Base-by-base conservation (phyloP, 768 basidiomycete species). In the Termitomyces sp. region DNA sequence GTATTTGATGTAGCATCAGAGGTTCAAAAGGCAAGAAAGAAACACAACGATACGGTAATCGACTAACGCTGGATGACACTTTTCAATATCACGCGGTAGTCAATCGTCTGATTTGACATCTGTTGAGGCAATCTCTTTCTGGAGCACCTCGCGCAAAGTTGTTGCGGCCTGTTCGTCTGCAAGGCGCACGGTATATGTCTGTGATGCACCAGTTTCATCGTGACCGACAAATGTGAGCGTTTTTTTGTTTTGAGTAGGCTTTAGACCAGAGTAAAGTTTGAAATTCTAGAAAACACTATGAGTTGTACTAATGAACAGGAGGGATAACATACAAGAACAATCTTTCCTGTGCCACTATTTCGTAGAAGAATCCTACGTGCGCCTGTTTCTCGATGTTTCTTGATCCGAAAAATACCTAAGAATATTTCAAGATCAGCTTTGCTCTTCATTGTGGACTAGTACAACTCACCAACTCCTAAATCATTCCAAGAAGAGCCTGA, bases 311-410 rank as follows among this genome's bases (percentile, higher is more conserved):
- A 43, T 24, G 61, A 46, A 26, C 36, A 52, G 41, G 27, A 22
- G 47, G 32, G n/a, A 43, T 27, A 14, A 80, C 88, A 48, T 58
- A 92, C 90, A 42, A 92, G 75, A 56, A 82, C 75, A 60, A 93
- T 83, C 67, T 87, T 90, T 18, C 90, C 90, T 24, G 87, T 89
- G 47, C 71, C 80, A 64, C 82, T 88, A 61, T 90, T 90, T 54
- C 90, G 79, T 65, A 91, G 71, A 36, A 93, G 75, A 55, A 88
- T 64, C 42, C 90, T 79, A 41, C 88, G 77, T 49, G 76, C 66
- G 32, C 71, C 75, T 0, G 77, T 83, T 59, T 80, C 80, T 59
- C 85, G 90, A 68, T 92, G 84, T 63, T 81, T 90, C 67, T 93
- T 92, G 59, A 92, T 64, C 56, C 86, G 79, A 52, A 91, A 64